Conservation (phyloP, 805 yeast species). For the Sporopachydermia quercuum region DNA sequence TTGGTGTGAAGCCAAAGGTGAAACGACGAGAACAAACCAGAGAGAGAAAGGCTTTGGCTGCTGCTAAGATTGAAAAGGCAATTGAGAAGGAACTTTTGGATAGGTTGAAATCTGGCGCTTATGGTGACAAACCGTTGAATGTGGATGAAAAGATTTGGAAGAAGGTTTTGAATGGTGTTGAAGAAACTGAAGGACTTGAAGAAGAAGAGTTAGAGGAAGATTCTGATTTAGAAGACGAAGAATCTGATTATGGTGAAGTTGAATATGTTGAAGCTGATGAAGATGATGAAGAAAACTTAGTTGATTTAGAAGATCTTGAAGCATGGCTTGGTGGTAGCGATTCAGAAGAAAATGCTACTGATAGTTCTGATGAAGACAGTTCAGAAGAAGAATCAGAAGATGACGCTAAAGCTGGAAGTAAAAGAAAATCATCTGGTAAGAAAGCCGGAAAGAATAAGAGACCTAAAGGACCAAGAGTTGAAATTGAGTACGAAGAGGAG, state of each 20-base stretch:
- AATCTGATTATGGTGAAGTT: conserved; percentile 49
- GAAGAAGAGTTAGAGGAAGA: conserved; percentile 46
- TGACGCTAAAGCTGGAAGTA: conserved; percentile 13
- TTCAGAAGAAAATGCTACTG: conserved; percentile 21
- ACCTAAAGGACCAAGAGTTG: conserved; percentile 48
- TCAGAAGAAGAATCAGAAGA: conserved; percentile 24
- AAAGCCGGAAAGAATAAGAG: conserved; percentile 22
- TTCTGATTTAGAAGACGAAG: conserved; percentile 31
- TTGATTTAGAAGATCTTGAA: conserved; percentile 86
- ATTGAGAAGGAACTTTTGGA: conserved; percentile 92
- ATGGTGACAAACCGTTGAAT: conserved; percentile 94
- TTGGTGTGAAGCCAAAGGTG: conserved; percentile 86
- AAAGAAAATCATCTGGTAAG: conserved; percentile 6
- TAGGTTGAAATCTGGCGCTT: conserved; percentile 92
- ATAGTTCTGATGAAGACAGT: conserved; percentile 19
- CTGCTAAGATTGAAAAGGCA: conserved; percentile 92
- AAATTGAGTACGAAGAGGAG: conserved; percentile 76
- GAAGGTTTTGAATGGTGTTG: conserved; percentile 67
- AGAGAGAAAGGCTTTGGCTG: conserved; percentile 91
- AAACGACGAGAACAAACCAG: conserved; percentile 87
- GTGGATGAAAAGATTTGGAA: conserved; percentile 95
- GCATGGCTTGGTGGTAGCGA: conserved; percentile 35
- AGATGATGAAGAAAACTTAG: conserved; percentile 50
- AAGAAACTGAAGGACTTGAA: conserved; percentile 45
- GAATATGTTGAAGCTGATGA: conserved; percentile 88